A percentile compares a stretch with the other conserved stretches of the same genome.
These are phyloP conservation scores for Hymenoscyphus salicellus DNA, from an alignment of 2,329 filamentous ascomycete genomes.

Conservation along the genomic window DNA sequence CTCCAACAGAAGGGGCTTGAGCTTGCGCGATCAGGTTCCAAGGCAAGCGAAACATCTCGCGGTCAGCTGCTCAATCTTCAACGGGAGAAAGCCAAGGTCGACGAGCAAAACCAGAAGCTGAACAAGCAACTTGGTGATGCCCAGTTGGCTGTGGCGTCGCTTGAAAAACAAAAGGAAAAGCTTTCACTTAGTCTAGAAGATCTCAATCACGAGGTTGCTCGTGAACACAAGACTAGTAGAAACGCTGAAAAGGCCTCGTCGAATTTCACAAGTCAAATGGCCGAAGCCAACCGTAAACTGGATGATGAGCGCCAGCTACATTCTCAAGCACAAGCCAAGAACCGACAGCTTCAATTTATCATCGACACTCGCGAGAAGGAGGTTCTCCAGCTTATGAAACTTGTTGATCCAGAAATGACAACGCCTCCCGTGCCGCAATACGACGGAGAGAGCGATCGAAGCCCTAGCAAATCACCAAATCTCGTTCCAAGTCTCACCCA, in stretches of 20 bases:
- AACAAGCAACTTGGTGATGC: conserved; percentile 82
- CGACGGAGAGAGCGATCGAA: conserved; percentile 56
- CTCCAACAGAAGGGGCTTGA: conserved; percentile 96
- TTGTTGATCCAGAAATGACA: conserved; percentile 71
- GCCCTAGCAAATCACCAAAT: conserved; percentile 49
- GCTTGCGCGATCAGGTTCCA: conserved; percentile 84
- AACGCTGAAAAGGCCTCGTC: conserved; percentile 88
- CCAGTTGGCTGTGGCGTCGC: conserved; percentile 74
- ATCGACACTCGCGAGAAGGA: conserved; percentile 79
- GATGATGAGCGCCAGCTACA: conserved; percentile 87
- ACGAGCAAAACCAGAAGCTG: conserved; percentile 78
- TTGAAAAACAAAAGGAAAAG: conserved; percentile 95
- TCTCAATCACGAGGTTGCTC: conserved; percentile 83
- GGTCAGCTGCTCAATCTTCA: conserved; percentile 73
- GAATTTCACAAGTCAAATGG: conserved; percentile 74
- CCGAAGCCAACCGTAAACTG: conserved; percentile 82
- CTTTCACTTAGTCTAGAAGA: conserved; percentile 85
- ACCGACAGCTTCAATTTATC: conserved; percentile 73
- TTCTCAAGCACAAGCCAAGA: conserved; percentile 79
- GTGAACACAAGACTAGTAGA: conserved; percentile 84
- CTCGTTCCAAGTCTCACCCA: conserved; percentile 80
- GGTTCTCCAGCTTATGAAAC: conserved; percentile 76
- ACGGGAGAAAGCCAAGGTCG: conserved; percentile 75
- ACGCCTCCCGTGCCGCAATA: conserved; percentile 47
- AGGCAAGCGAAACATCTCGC: conserved; percentile 78